These are phyloP conservation scores for Boletus reticulatus DNA, from an alignment of 768 basidiomycete species.

Conservation along the genomic window DNA sequence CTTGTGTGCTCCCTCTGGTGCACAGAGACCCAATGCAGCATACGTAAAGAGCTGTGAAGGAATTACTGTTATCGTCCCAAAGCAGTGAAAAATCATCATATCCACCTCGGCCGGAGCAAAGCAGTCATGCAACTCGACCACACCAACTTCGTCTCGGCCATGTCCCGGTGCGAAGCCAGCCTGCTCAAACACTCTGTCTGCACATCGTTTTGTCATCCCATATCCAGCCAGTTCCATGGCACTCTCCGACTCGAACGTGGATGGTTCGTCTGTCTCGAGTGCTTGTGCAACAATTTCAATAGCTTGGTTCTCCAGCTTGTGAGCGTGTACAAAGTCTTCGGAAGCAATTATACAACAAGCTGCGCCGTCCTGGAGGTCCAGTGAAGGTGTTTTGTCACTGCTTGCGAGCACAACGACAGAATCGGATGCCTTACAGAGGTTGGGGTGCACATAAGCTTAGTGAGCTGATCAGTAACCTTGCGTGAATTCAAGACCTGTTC, in stretches of 20 bases:
- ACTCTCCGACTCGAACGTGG: slow-evolving; percentile 59
- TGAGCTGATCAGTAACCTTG: slow-evolving; percentile 66
- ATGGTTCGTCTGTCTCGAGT: slow-evolving; percentile 61
- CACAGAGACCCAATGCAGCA: slow-evolving; percentile 71
- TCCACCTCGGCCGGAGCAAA: slow-evolving; percentile 76
- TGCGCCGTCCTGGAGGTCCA: slow-evolving; percentile 55
- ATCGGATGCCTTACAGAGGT: slow-evolving; percentile 55
- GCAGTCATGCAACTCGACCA: slow-evolving; percentile 81
- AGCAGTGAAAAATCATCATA: neutral
- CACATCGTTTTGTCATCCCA: slow-evolving; percentile 64
- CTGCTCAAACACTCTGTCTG: slow-evolving; percentile 64
- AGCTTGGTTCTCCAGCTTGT: slow-evolving; percentile 77
- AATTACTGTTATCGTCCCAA: neutral
- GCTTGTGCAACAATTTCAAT: slow-evolving; percentile 72
- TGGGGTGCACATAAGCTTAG: slow-evolving; percentile 82
- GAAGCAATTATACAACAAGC: slow-evolving; percentile 76
- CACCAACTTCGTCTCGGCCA: slow-evolving; percentile 71
- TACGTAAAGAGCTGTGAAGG: slow-evolving; percentile 65
- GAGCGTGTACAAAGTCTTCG: slow-evolving; percentile 69
- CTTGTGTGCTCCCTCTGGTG: slow-evolving; percentile 61
- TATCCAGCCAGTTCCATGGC: slow-evolving; percentile 78
- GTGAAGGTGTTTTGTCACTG: neutral
- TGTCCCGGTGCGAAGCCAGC: slow-evolving; percentile 64
- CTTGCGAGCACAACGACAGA: too few relatives aligned
- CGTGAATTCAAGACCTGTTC: slow-evolving; percentile 65